These are phyloP conservation scores for Scedosporium boydii DNA, from an alignment of 2,329 filamentous ascomycete genomes.

Conservation along the genomic window DNA sequence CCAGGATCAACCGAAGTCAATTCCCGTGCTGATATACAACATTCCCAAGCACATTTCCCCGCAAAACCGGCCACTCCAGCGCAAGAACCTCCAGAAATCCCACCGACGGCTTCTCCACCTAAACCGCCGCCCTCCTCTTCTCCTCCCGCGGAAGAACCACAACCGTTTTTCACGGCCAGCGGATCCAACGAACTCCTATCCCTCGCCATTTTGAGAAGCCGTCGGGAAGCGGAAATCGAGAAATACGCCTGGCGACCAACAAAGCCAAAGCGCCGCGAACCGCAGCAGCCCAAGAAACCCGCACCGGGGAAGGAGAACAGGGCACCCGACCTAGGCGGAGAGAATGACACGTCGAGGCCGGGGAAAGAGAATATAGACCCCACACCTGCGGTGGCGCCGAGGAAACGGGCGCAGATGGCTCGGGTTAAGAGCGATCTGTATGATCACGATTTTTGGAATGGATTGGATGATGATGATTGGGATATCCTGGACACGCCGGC, in stretches of 20 bases:
- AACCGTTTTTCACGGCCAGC: constrained; percentile 27
- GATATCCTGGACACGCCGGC: no score
- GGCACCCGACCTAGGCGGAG: background rate
- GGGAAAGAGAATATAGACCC: background rate
- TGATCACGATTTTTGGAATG: no score
- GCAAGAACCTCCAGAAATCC: background rate
- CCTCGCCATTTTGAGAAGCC: constrained; percentile 24
- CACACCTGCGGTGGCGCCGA: background rate
- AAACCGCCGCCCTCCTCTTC: constrained; percentile 10
- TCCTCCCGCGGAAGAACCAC: constrained; percentile 5
- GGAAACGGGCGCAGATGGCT: background rate
- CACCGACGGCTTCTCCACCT: background rate
- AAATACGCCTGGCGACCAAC: constrained; percentile 17
- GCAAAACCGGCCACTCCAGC: constrained; percentile 1
- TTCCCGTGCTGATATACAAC: background rate
- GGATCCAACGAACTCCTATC: constrained; percentile 24
- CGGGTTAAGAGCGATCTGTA: background rate
- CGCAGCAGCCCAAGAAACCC: background rate
- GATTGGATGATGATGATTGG: no score
- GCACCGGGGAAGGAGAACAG: background rate
- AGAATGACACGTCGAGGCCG: background rate
- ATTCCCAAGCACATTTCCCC: constrained; percentile 10
- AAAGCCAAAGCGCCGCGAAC: constrained; percentile 11
- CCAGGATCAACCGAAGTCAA: constrained; percentile 10
- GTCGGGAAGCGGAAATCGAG: constrained; percentile 22